phyloP scores from a whole-genome alignment of 208 protist species.

The Trypanosoma lewisi region DNA sequence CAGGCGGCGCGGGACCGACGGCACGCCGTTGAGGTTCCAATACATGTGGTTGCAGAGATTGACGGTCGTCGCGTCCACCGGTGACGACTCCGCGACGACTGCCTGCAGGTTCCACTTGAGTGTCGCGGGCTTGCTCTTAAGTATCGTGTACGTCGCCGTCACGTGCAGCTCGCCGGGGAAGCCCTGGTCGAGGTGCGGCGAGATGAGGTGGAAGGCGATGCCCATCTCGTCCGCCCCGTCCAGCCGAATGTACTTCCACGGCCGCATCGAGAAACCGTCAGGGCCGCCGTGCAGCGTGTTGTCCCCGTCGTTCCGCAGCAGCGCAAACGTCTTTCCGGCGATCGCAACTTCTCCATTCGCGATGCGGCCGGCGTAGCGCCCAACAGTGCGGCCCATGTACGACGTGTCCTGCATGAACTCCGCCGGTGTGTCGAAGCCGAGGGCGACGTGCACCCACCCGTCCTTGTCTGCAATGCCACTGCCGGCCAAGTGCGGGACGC shows the following conservation, averaged over 20 bases:
- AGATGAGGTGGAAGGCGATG: constrained; percentile 24
- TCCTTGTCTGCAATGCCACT: constrained; percentile 32
- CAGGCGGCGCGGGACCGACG: constrained; percentile 17
- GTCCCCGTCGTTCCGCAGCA: constrained; percentile 18
- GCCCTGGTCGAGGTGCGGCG: constrained; percentile 38
- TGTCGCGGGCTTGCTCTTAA: constrained; percentile 20
- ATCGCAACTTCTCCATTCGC: constrained; percentile 41
- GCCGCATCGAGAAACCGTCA: constrained; percentile 61
- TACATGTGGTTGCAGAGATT: constrained; percentile 69
- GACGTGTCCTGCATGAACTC: constrained; percentile 40
- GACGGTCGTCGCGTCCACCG: constrained; percentile 35
- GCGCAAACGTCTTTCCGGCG: constrained; percentile 37
- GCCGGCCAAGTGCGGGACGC: constrained; percentile 29
- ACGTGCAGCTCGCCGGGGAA: constrained; percentile 40
- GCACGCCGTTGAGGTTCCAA: constrained; percentile 63
- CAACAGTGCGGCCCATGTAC: constrained; percentile 63
- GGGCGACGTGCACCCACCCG: constrained; percentile 65
- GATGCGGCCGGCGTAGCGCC: constrained; percentile 66
- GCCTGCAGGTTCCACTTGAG: constrained; percentile 35
- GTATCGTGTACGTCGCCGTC: constrained; percentile 31
- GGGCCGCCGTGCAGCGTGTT: constrained; percentile 54
- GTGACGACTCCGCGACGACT: constrained; percentile 29
- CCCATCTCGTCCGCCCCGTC: constrained; percentile 26
- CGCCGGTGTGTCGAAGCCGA: constrained; percentile 44
- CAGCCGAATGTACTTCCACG: constrained; percentile 37